Conservation (phyloP, 192 early-diverging fungal species). For the Fimicolochytrium jonesii region DNA sequence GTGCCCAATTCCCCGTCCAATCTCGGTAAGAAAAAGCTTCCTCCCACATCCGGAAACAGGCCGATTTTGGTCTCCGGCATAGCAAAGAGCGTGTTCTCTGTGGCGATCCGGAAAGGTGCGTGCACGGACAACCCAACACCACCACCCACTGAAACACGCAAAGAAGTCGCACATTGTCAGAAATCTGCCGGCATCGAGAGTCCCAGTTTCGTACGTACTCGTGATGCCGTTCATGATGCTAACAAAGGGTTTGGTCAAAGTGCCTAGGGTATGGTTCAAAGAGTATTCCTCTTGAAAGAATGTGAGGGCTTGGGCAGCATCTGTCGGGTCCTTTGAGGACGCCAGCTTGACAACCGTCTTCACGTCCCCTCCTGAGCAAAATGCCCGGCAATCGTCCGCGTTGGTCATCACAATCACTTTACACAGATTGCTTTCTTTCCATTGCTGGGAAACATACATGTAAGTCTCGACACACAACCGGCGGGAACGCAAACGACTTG, state of each 20-base stretch:
- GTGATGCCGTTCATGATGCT: conserved; percentile 75
- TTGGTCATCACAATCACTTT: conserved; percentile 84
- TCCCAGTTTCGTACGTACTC: conserved; percentile 37
- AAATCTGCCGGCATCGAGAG: too few relatives aligned
- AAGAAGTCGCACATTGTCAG: too few relatives aligned
- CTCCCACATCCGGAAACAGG: conserved; percentile 95
- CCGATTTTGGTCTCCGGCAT: conserved; percentile 99
- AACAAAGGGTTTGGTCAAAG: conserved; percentile 83
- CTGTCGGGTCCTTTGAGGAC: conserved; percentile 27
- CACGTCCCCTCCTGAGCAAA: conserved; percentile 81
- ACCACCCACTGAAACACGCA: conserved; percentile 76
- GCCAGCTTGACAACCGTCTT: conserved; percentile 22
- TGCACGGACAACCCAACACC: conserved; percentile 95
- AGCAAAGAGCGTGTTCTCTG: conserved; percentile 90
- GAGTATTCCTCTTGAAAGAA: conserved; percentile 93
- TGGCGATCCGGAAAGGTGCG: conserved; percentile 93
- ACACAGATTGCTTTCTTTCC: conserved; percentile 80
- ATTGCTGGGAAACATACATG: conserved; percentile 50
- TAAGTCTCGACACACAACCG: too few relatives aligned
- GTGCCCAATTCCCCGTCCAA: conserved; percentile 92
- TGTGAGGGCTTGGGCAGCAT: conserved; percentile 47
- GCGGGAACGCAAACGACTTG: neutral
- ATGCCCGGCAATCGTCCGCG: conserved; percentile 62
- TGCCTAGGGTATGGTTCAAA: conserved; percentile 88
- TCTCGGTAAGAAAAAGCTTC: conserved; percentile 88